Evolutionary conservation across 73 alveolate species (phyloP), one percentile per base, ranked within the genome.

Genomic region (Stentor coeruleus): DNA sequence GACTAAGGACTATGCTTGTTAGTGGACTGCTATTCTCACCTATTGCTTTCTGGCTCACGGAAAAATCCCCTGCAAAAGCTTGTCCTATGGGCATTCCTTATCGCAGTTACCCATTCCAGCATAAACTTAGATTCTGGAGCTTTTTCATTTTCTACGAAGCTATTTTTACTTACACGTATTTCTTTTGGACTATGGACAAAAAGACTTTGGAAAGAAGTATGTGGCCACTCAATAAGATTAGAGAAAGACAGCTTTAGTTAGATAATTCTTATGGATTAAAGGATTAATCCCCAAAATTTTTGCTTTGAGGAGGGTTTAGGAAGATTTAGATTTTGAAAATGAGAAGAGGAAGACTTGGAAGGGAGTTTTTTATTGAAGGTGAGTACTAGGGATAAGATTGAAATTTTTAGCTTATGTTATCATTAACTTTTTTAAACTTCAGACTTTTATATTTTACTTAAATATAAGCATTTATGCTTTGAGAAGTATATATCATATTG

Each of bases 111-210:
- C 79, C 79, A 2, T 26, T 20, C 2, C 79, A 66, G 37, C 79
- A 66, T 20, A 66, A 66, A 20, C 15, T 66, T 66, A 66, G 79
- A 31, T 66, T 66, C 79, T 66, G 79, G 79, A 66, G 49, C 33
- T 66, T 66, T 2, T 66, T 66, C 79, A 26, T 66, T 26, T 14
- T 40, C 33, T 66, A 66, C 33, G 79, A 66, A 20, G 26, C 33
- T 31, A 26, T 33, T 0, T 66, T 66, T 11, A 31, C 79, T 2
- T 66, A 33, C 28, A 11, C 20, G 28, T 11, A 11, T 49, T 49
- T 11, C 20, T 49, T 11, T 49, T 49, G 28, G 6, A 49, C 66
- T 49, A 6, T 49, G 6, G 66, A 49, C 20, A 6, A 49, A 49
- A 49, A 49, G 6, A 49, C 66, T 49, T 11, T 49, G 6, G 66